These are phyloP conservation scores for Penicillium fimorum DNA, from an alignment of 495 filamentous ascomycete species.

Conservation along the genomic window DNA sequence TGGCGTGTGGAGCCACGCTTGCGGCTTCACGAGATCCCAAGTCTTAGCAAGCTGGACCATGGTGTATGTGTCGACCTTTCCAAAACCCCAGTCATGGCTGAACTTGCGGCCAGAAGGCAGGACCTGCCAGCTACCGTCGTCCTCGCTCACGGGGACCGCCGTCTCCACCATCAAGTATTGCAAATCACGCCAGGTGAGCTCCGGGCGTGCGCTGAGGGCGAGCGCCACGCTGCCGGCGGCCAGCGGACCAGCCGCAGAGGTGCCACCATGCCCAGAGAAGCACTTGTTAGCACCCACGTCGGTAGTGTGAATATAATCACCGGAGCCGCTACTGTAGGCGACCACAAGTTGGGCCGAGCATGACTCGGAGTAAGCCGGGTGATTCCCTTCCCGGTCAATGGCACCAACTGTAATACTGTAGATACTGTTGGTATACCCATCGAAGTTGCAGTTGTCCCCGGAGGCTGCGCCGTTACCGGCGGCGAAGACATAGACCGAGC, in stretches of 20 bases:
- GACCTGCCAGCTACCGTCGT: conserved; percentile 75
- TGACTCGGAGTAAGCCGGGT: conserved; percentile 92
- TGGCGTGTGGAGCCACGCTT: conserved; percentile 90
- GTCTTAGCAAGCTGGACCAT: conserved; percentile 83
- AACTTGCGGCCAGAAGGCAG: conserved; percentile 79
- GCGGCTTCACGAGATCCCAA: conserved; percentile 91
- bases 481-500: conserved; percentile 96
- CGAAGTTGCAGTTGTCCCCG: conserved; percentile 98
- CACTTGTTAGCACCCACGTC: conserved; percentile 86
- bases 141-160: conserved; percentile 73
- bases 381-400: conserved; percentile 77
- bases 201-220: conserved; percentile 80
- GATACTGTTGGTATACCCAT: conserved; percentile 98
- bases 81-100: conserved; percentile 93
- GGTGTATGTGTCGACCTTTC: conserved; percentile 85
- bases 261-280: conserved; percentile 79
- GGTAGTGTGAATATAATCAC: conserved; percentile 90
- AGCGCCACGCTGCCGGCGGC: conserved; percentile 91
- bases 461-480: conserved; percentile 87
- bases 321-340: conserved; percentile 89
- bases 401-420: conserved; percentile 97
- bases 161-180: conserved; percentile 87
- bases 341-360: conserved; percentile 95
- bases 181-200: conserved; percentile 90
- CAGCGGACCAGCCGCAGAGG: conserved; percentile 92